These are phyloP conservation scores for Fraxinus angustifolia DNA, from an alignment of 305 asterid genomes.

Conservation along the genomic window DNA sequence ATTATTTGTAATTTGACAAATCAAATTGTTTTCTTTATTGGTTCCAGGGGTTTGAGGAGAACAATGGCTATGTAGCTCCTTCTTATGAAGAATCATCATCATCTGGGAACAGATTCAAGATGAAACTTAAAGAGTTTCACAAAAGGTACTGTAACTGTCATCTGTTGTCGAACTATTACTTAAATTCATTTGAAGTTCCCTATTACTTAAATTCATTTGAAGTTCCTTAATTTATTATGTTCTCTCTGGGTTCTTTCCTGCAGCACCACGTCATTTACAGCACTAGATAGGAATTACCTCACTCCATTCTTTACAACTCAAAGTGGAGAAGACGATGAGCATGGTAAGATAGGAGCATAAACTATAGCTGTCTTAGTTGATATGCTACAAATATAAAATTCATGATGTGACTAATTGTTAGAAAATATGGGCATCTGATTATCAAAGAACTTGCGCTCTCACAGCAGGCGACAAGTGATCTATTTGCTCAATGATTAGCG, in stretches of 20 bases:
- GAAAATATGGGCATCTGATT: background rate
- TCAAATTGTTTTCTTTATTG: background rate
- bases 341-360: slow-evolving; percentile 48
- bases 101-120: slow-evolving; percentile 82
- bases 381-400: background rate
- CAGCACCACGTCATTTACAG: slow-evolving; percentile 87
- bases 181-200: background rate
- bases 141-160: slow-evolving; percentile 46
- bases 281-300: slow-evolving; percentile 87
- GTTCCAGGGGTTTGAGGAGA: slow-evolving; percentile 69
- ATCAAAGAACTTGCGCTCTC: background rate
- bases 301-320: slow-evolving; percentile 95
- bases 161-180: background rate
- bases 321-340: slow-evolving; percentile 74
- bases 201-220: background rate
- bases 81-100: slow-evolving; percentile 78
- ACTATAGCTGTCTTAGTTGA: background rate
- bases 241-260: slow-evolving; percentile 27
- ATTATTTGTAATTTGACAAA: background rate
- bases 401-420: background rate
- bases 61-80: slow-evolving; percentile 71
- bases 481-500: background rate
- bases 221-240: slow-evolving; percentile 18
- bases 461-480: background rate
- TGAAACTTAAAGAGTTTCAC: slow-evolving; percentile 86